Evolutionary conservation across 2,329 filamentous ascomycete species (phyloP).

Genomic region (Emydomyces testavorans): DNA sequence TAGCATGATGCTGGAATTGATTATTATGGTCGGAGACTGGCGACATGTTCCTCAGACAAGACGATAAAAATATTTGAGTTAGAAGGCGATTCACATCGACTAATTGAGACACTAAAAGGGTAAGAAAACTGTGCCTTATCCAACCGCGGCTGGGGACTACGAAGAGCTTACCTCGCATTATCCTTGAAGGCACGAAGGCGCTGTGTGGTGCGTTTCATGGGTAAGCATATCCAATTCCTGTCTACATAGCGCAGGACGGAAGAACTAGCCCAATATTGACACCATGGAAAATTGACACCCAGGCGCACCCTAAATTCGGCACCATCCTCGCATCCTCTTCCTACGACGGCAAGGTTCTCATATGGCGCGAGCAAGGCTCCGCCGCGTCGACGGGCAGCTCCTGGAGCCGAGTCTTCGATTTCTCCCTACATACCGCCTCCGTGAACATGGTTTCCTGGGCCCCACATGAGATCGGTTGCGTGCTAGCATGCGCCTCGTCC

Average conservation of each 20-base stretch:
- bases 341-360: slow-evolving; percentile 96
- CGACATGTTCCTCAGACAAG: slow-evolving; percentile 94
- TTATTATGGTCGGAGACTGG: slow-evolving; percentile 92
- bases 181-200: slow-evolving; percentile 69
- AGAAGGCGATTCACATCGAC: slow-evolving; percentile 77
- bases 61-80: slow-evolving; percentile 99
- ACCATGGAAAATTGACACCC: not conserved
- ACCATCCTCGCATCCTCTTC: slow-evolving; percentile 91
- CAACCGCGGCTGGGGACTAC: not conserved
- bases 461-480: slow-evolving; percentile 89
- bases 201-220: slow-evolving; percentile 97
- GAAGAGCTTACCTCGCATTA: not conserved
- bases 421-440: slow-evolving; percentile 83
- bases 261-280: not conserved
- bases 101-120: slow-evolving; percentile 92
- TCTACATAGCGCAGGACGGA: not conserved
- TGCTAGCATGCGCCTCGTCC: slow-evolving; percentile 86
- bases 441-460: slow-evolving; percentile 97
- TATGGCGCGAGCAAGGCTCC: slow-evolving; percentile 76
- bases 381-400: slow-evolving; percentile 36
- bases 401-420: slow-evolving; percentile 85
- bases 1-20: slow-evolving; percentile 97
- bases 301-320: slow-evolving; percentile 93
- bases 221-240: slow-evolving; percentile 28
- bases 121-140: slow-evolving; percentile 32